Conservation (phyloP, 2,329 filamentous ascomycete species). For the Exophiala calicioides region DNA sequence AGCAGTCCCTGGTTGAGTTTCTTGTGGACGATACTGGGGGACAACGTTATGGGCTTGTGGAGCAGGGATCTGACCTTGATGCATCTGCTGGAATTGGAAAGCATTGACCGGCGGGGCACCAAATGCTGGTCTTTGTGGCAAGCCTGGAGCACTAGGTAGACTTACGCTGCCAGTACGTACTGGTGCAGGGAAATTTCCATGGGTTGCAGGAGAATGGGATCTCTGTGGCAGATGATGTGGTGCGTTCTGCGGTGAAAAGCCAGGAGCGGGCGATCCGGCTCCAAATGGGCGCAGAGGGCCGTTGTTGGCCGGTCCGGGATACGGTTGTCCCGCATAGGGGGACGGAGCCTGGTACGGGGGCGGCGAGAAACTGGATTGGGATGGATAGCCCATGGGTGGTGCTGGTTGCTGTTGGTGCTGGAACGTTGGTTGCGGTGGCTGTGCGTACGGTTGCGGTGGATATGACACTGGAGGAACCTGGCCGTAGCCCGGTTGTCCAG, state of each 20-base stretch:
- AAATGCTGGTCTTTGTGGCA: slow-evolving; percentile 63
- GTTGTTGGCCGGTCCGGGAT: slow-evolving; percentile 37
- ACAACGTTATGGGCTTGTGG: slow-evolving; percentile 35
- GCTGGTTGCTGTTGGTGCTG: slow-evolving; percentile 26
- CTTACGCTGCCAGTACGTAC: slow-evolving; percentile 55
- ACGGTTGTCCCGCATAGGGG: slow-evolving; percentile 41
- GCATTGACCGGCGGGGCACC: slow-evolving; percentile 55
- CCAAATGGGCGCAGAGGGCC: slow-evolving; percentile 40
- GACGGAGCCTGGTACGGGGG: slow-evolving; percentile 33
- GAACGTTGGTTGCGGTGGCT: slow-evolving; percentile 26
- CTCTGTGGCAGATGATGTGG: slow-evolving; percentile 48
- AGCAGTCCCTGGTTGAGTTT: slow-evolving; percentile 11
- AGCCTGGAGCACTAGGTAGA: slow-evolving; percentile 56
- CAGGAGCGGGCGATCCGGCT: slow-evolving; percentile 43
- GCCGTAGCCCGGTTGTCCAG: slow-evolving; percentile 25
- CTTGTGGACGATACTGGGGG: slow-evolving; percentile 24
- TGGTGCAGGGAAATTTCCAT: slow-evolving; percentile 33
- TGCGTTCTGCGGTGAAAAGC: slow-evolving; percentile 45
- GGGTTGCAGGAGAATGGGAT: slow-evolving; percentile 32
- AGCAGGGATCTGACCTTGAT: slow-evolving; percentile 50
- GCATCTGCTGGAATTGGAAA: slow-evolving; percentile 59
- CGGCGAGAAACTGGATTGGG: slow-evolving; percentile 38
- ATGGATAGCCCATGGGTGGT: slow-evolving; percentile 23
- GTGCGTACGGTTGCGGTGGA: slow-evolving; percentile 25
- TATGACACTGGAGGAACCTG: slow-evolving; percentile 22